These are phyloP conservation scores for Soucietia sequanensis DNA, from an alignment of 805 yeast genomes.

Conservation along the genomic window DNA sequence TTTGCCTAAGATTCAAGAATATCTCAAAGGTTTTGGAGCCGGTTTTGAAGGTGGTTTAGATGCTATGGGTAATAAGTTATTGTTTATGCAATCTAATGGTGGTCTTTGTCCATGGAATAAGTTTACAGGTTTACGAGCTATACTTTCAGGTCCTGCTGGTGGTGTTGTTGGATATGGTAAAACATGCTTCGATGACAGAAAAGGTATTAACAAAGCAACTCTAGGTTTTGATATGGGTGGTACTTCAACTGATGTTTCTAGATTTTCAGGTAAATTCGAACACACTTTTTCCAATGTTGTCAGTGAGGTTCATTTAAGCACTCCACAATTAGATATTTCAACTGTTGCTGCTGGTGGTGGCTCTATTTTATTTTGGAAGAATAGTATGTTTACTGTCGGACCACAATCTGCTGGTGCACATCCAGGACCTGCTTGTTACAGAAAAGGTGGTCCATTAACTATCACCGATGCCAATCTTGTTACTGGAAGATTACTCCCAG, in stretches of 20 bases:
- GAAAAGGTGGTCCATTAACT: constrained; percentile 81
- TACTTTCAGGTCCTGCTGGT: constrained; percentile 23
- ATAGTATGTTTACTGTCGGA: constrained; percentile 62
- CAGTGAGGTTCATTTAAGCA: constrained; percentile 79
- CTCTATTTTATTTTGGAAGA: constrained; percentile 27
- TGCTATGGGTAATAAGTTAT: constrained; percentile 13
- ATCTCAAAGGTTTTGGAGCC: constrained; percentile 59
- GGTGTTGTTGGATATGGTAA: constrained; percentile 20
- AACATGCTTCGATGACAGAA: constrained; percentile 30
- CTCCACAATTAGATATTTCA: constrained; percentile 68
- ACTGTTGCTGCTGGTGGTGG: constrained; percentile 46
- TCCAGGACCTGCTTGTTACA: constrained; percentile 87
- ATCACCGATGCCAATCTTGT: constrained; percentile 82
- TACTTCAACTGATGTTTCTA: constrained; percentile 81
- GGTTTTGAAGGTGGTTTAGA: constrained; percentile 29
- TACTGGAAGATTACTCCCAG: constrained; percentile 70
- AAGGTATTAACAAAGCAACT: constrained; percentile 53
- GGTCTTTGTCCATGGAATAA: constrained; percentile 15
- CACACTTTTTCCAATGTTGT: constrained; percentile 82
- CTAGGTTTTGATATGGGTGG: constrained; percentile 93
- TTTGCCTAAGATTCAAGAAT: constrained; percentile 73
- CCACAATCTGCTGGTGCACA: constrained; percentile 87
- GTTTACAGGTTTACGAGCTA: constrained; percentile 16
- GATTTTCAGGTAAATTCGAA: constrained; percentile 67
- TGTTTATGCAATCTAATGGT: constrained; percentile 20